Evolutionary conservation across 345 rosid species (phyloP).

Genomic region (Lagerstroemia speciosa): DNA sequence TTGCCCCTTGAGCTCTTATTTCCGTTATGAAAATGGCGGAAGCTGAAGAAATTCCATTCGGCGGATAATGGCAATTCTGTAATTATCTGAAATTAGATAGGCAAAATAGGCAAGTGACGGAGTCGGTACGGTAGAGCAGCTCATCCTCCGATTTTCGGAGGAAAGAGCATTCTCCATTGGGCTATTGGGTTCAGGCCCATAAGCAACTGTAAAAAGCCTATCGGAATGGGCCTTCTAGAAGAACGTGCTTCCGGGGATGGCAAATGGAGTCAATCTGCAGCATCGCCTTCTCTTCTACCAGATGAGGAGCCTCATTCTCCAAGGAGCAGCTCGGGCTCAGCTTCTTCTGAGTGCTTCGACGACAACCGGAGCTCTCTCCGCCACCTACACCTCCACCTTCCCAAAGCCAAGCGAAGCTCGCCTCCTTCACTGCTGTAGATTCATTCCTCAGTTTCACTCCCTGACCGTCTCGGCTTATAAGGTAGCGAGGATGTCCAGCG

Average conservation of each 20-base stretch:
- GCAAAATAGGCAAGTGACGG: no score
- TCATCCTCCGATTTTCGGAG: neutral
- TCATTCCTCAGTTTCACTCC: conserved; percentile 3
- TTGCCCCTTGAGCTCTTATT: no score
- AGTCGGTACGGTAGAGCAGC: no score
- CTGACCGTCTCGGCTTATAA: conserved; percentile 2
- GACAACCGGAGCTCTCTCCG: neutral
- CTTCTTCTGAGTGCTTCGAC: conserved; percentile 1
- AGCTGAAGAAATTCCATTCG: no score
- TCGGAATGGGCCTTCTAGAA: neutral
- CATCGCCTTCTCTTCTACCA: neutral
- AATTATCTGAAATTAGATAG: no score
- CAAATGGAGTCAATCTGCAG: neutral
- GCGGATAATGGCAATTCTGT: no score
- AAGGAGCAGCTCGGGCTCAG: neutral
- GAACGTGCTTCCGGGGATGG: neutral
- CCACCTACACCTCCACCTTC: neutral
- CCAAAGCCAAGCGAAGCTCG: neutral
- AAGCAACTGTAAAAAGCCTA: neutral
- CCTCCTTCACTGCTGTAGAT: neutral
- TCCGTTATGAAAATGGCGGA: no score
- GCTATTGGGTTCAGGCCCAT: conserved; percentile 1
- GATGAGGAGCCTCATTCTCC: neutral
- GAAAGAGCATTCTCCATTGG: no score
- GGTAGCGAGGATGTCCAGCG: conserved; percentile 33